Percentiles rank a stretch among this genome's conserved stretches.
Conservation (phyloP, 768 basidiomycete genomes). For the Polyporus arcularius region DNA sequence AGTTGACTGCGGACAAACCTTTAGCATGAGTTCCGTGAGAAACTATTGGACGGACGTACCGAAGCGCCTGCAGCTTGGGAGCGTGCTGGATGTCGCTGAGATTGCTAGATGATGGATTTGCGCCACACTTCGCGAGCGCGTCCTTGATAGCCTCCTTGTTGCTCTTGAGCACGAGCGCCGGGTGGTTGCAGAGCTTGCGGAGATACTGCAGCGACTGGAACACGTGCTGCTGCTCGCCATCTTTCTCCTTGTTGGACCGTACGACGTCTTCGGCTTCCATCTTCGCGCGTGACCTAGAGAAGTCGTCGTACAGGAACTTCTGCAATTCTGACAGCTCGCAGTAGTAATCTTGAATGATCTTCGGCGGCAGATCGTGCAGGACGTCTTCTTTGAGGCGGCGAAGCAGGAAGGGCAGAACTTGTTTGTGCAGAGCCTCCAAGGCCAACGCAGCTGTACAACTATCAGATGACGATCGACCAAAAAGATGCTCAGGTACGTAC, state of each 20-base stretch:
- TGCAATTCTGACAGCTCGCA: slow-evolving; percentile 96
- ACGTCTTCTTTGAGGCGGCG: slow-evolving; percentile 98
- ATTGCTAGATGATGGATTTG: slow-evolving; percentile 38
- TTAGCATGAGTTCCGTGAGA: neutral
- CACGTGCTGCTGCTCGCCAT: slow-evolving; percentile 73
- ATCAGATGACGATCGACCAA: neutral
- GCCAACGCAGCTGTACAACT: slow-evolving; percentile 76
- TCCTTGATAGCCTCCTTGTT: slow-evolving; percentile 57
- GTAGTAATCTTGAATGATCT: slow-evolving; percentile 99
- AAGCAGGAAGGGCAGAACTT: slow-evolving; percentile 96
- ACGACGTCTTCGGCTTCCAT: slow-evolving; percentile 66
- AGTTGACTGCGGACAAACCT: slow-evolving; percentile 67
- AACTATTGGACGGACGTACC: slow-evolving; percentile 50
- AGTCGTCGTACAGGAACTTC: slow-evolving; percentile 93
- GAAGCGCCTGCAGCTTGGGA: slow-evolving; percentile 89
- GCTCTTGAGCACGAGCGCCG: slow-evolving; percentile 83
- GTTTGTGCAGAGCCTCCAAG: slow-evolving; percentile 95
- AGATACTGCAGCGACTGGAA: slow-evolving; percentile 98
- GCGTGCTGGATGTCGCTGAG: slow-evolving; percentile 87
- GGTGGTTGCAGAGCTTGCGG: slow-evolving; percentile 97
- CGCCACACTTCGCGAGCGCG: slow-evolving; percentile 58
- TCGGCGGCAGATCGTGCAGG: slow-evolving; percentile 91
- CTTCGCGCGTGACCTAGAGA: slow-evolving; percentile 76
- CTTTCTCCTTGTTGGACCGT: slow-evolving; percentile 41
- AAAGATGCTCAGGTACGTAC: slow-evolving; percentile 48